Conservation (phyloP, 73 alveolate species). For the Paramecium pentaurelia region DNA sequence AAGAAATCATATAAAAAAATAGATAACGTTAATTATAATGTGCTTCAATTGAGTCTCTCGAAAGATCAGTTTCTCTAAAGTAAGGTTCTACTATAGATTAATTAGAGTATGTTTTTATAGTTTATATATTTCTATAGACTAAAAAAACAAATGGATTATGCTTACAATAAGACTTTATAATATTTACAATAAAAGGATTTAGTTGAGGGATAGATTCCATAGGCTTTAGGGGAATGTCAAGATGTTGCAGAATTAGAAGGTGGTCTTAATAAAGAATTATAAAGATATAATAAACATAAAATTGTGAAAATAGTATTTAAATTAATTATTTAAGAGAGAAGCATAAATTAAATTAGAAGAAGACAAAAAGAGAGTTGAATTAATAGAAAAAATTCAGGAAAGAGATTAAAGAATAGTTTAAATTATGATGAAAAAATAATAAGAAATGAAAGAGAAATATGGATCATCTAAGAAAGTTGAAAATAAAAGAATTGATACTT, state of each 20-base stretch:
- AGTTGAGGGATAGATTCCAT: not conserved
- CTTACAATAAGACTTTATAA: not conserved
- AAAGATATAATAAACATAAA: not conserved
- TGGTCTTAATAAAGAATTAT: not conserved
- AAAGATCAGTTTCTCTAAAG: not conserved
- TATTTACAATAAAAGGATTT: not conserved
- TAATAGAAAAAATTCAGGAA: not conserved
- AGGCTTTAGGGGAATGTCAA: not conserved
- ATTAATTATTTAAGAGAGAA: not conserved
- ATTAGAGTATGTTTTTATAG: not conserved
- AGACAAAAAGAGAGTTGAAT: slow-evolving; percentile 3
- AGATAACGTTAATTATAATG: not conserved
- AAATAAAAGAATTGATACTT: not conserved
- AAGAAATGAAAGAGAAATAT: not conserved
- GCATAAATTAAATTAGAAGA: slow-evolving; percentile 26
- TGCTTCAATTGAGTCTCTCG: not conserved
- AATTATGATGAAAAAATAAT: not conserved
- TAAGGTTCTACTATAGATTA: not conserved
- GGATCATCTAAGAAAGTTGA: not conserved
- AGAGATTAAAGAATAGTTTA: not conserved
- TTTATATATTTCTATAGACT: not conserved
- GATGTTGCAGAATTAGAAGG: not conserved
- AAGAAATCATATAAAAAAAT: not conserved
- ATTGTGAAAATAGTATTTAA: not conserved
- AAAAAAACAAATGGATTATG: not conserved